Evolutionary conservation across 2,329 filamentous ascomycete genomes (phyloP), one percentile per base, ranked within the genome.

Genomic region (Colletotrichum sp.): DNA sequence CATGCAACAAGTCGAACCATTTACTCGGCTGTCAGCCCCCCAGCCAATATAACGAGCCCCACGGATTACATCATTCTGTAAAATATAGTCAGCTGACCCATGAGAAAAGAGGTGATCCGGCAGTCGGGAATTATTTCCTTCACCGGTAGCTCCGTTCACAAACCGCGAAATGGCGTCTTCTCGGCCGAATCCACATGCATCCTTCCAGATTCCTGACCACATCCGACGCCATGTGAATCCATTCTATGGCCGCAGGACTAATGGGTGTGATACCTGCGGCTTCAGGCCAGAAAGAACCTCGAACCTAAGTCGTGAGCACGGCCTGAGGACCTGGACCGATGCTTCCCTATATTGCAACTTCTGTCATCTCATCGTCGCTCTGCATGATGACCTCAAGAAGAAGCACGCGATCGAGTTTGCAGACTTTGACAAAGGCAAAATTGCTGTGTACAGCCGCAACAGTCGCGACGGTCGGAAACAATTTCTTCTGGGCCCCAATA

Each of bases 11-110:
- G n/a, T n/a, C 44, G 10, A 52, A 13, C n/a, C 44, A 52, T 52
- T 52, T 21, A 3, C 10, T 52, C 10, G n/a, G n/a, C 44, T 52
- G 44, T 3, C n/a, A 1, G 6, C 36, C 44, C 39, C 44, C 44
- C n/a, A 8, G 44, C 8, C 2, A 1, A 21, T 52, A 13, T 4
- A 8, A 15, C 0, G 1, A 13, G 10, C 10, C 44, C 44, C 44
- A 24, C 10, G 44, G n/a, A 21, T 21, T 21, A 52, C n/a, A 52
- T 52, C 44, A 52, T 52, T 52, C 18, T 13, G 6, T 1, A 52
- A 6, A 12, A 52, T 1, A 1, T 21, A 4, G 44, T 52, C 44
- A 52, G 44, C 44, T 52, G 44, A 52, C 44, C 10, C 10, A 13
- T 2, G 3, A 4, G 44, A 52, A 52, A 52, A 49, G 44, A 52